Percentiles rank a stretch among this genome's conserved stretches.
Evolutionary conservation across 2,329 filamentous ascomycete species (phyloP).

Genomic region (Sporothrix mexicana): DNA sequence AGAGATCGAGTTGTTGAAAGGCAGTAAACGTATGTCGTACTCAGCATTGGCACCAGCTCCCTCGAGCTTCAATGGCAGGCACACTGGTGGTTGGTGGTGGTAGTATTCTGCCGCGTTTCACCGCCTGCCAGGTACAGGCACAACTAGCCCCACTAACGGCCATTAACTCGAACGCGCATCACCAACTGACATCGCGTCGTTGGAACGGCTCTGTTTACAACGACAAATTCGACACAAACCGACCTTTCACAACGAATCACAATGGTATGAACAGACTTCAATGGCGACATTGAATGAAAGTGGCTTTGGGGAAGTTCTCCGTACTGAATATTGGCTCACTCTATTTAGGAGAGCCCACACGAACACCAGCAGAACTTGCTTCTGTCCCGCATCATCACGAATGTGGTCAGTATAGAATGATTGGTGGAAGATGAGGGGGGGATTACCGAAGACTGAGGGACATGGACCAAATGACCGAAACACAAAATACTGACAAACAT

Average conservation of each 20-base stretch:
- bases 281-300: neutral
- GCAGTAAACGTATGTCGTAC: neutral
- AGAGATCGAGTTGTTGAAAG: neutral
- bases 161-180: conserved; percentile 25
- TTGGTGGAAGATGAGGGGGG: neutral
- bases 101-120: conserved; percentile 17
- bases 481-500: neutral
- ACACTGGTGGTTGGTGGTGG: conserved; percentile 6
- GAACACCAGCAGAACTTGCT: conserved; percentile 96
- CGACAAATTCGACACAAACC: neutral
- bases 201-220: neutral
- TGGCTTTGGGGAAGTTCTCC: neutral
- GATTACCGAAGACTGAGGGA: too few relatives aligned
- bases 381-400: conserved; percentile 93
- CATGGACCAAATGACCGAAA: neutral
- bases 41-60: neutral
- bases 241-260: neutral
- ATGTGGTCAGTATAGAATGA: conserved; percentile 73
- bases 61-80: conserved; percentile 16
- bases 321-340: neutral
- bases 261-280: conserved; percentile 20
- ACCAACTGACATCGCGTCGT: neutral
- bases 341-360: conserved; percentile 82
- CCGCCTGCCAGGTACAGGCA: conserved; percentile 25
- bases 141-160: neutral